Conservation (phyloP, 1,284 basidiomycete species). For the Malassezia vespertilionis region DNA sequence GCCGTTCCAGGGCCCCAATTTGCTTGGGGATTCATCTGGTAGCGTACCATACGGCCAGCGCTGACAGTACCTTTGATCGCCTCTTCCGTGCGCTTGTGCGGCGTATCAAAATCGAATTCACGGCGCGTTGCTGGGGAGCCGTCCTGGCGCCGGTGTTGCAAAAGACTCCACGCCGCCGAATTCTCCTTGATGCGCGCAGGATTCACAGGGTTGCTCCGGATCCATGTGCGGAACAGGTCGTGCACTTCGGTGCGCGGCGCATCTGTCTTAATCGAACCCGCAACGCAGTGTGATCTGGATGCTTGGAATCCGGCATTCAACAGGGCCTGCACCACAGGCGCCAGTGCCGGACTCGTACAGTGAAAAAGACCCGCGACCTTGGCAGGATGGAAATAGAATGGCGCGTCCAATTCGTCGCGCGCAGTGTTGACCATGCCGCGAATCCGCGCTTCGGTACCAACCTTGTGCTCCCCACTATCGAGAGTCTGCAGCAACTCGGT, state of each 20-base stretch:
- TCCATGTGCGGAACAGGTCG: constrained; percentile 73
- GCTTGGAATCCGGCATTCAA: constrained; percentile 72
- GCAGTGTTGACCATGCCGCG: constrained; percentile 89
- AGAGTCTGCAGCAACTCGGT: constrained; percentile 65
- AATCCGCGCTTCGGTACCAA: constrained; percentile 74
- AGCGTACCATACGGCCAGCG: constrained; percentile 51
- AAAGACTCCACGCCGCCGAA: constrained; percentile 59
- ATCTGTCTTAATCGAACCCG: constrained; percentile 83
- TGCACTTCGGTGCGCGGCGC: constrained; percentile 64
- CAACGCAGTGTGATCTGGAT: constrained; percentile 75
- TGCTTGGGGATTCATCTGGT: constrained; percentile 78
- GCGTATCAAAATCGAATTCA: constrained; percentile 21
- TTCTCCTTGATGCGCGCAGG: constrained; percentile 54
- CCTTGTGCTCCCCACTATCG: constrained; percentile 51
- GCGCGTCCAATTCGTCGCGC: constrained; percentile 64
- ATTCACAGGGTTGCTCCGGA: constrained; percentile 63
- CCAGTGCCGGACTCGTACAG: constrained; percentile 49
- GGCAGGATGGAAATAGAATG: constrained; percentile 85
- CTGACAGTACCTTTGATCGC: constrained; percentile 7
- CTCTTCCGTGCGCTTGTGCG: constrained; percentile 17
- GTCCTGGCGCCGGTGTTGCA: constrained; percentile 52
- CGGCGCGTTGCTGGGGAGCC: constrained; percentile 26
- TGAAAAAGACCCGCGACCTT: constrained; percentile 73
- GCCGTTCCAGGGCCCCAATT: constrained; percentile 72
- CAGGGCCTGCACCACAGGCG: constrained; percentile 57